A percentile compares a stretch with the other conserved stretches of the same genome.
These are phyloP conservation scores for Pythium coloratum DNA, from an alignment of 352 stramenopile genomes.

Conservation along the genomic window DNA sequence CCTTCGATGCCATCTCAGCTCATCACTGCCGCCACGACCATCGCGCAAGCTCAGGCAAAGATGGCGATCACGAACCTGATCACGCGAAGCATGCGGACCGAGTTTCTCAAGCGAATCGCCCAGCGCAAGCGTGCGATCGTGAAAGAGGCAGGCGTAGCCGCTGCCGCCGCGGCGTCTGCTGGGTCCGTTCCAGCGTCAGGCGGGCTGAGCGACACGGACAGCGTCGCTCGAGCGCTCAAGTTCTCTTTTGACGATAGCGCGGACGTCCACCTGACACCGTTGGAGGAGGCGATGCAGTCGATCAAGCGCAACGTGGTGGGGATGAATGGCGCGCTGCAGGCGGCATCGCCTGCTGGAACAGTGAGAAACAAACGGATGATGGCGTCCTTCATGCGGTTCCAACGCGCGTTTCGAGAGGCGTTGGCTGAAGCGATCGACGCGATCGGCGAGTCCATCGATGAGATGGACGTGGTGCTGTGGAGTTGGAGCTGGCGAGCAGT, in stretches of 20 bases:
- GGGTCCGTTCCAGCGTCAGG: neutral
- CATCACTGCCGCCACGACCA: conserved; percentile 29
- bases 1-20: conserved; percentile 44
- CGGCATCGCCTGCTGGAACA: neutral
- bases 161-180: neutral
- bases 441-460: neutral
- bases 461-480: neutral
- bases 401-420: neutral
- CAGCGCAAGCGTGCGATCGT: conserved; percentile 44
- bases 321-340: conserved; percentile 7
- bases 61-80: conserved; percentile 37
- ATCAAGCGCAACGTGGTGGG: conserved; percentile 14
- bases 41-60: conserved; percentile 38
- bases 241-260: conserved; percentile 17
- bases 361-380: conserved; percentile 5
- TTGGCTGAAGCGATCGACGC: neutral
- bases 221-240: conserved; percentile 8
- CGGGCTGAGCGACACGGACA: neutral
- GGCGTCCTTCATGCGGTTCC: conserved; percentile 1
- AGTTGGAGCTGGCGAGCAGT: conserved; percentile 5
- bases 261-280: neutral
- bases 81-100: conserved; percentile 42
- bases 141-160: conserved; percentile 31
- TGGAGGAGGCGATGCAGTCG: conserved; percentile 14
- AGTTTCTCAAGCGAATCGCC: conserved; percentile 50